Base-by-base conservation (phyloP, 2,329 filamentous ascomycete genomes). In the Aspergillus pseudoviridinutans region DNA sequence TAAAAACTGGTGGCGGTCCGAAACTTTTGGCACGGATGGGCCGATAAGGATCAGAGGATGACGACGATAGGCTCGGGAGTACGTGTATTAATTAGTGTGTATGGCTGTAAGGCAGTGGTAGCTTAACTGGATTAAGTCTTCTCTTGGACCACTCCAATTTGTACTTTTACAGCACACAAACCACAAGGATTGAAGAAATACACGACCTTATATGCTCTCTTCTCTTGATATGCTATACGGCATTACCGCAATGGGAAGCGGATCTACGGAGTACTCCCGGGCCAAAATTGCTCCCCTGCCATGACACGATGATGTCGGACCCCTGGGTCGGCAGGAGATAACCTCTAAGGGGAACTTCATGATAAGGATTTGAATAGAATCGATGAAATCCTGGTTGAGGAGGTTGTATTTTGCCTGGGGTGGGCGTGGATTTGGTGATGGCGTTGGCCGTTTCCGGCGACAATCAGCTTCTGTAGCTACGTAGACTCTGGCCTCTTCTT, bases 381-480 rank as follows among this genome's bases (percentile, higher is more conserved):
- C 3, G 22, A 47, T 47, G 22, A 17, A 17, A 38, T 38, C 5
- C 14, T 14, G 44, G 27, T 14, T 24, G 44, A 27, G 24, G 24
- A 54, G 41, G 57, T 58, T 47, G 54, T 56, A 58, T 58, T 54
- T 49, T 44, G 17, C 46, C 20, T 35, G 50, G 25, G 28, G 35
- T 24, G 5, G 10, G 10, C 44, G 44, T 47, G 20, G 7, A 17
- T 3, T 38, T 17, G 32, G 32, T n/a, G 29, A 17, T 17, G 32
- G 14, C 5, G 27, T 42, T 58, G 35, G 53, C 58, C 60, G 60
- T 42, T 54, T 55, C 35, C 58, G 55, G 58, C 51, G 54, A 47
- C 1, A 24, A n/a, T 24, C 20, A 49, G 42, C 50, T 53, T 50
- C 41, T 41, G 35, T 41, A n/a, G 41, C 4, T 20, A 12, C 28